phyloP scores from a whole-genome alignment of 176 grass and related monocot genomes.

The Rhynchospora tenuis region DNA sequence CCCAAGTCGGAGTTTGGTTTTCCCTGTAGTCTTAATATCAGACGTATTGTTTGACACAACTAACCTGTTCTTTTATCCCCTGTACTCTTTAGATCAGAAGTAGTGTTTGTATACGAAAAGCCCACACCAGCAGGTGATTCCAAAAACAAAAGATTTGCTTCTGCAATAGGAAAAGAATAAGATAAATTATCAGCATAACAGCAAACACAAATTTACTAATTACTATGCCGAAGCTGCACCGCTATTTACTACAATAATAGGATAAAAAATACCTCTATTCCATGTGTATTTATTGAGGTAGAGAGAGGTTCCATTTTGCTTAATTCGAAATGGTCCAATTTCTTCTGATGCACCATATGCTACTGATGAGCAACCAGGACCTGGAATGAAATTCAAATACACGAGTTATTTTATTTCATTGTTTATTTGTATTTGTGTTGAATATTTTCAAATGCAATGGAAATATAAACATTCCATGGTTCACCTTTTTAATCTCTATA shows the following conservation, averaged over 20 bases:
- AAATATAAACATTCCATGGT: not conserved
- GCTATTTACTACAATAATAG: not conserved
- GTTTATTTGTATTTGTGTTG: not conserved
- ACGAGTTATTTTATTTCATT: no score
- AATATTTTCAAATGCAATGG: not conserved
- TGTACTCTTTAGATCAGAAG: conserved; percentile 61
- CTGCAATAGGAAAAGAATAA: conserved; percentile 29
- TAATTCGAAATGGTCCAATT: conserved; percentile 75
- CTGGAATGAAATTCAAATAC: conserved; percentile 29
- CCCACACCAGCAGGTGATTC: conserved; percentile 93
- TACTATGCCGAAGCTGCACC: not conserved
- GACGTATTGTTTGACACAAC: conserved; percentile 35
- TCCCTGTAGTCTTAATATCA: conserved; percentile 68
- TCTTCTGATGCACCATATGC: conserved; percentile 98
- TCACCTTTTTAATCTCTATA: not conserved
- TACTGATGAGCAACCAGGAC: conserved; percentile 95
- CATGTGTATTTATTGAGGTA: conserved; percentile 85
- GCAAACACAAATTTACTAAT: not conserved
- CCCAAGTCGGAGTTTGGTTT: conserved; percentile 14
- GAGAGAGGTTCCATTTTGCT: conserved; percentile 53
- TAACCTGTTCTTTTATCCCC: conserved; percentile 88
- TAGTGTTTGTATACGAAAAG: conserved; percentile 86
- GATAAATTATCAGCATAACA: not conserved
- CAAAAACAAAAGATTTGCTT: conserved; percentile 85
- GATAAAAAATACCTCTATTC: conserved; percentile 57